phyloP scores from a whole-genome alignment of 139 green algal species.

The Gonium pectorale region DNA sequence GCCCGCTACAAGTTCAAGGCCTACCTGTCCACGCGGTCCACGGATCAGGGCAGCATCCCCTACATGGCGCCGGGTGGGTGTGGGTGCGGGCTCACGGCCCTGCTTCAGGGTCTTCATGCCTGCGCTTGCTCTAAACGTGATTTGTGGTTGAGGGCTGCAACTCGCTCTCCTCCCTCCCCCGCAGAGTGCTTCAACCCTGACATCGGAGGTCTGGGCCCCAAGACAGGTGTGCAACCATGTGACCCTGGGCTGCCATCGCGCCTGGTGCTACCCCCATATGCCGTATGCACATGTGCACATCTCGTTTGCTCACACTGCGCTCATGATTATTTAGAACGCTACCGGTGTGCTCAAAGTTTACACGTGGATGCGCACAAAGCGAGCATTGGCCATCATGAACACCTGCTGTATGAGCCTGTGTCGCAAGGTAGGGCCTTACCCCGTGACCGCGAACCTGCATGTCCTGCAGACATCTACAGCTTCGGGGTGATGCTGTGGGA shows the following conservation, averaged over 20 bases:
- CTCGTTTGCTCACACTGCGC: no score
- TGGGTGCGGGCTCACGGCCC: no score
- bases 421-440: not conserved
- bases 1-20: slow-evolving; percentile 36
- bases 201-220: slow-evolving; percentile 21
- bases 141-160: no score
- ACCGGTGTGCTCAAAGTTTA: no score
- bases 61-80: slow-evolving; percentile 37
- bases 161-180: no score
- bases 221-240: not conserved
- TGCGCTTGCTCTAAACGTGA: no score
- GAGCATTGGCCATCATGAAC: no score
- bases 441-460: no score
- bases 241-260: not conserved
- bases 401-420: no score
- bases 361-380: no score
- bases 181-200: slow-evolving; percentile 41
- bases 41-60: slow-evolving; percentile 31
- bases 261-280: not conserved
- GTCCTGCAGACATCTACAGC: slow-evolving; percentile 41
- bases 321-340: no score
- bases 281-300: slow-evolving; percentile 49
- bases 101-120: no score
- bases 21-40: slow-evolving; percentile 22
- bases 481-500: slow-evolving; percentile 84